Evolutionary conservation across 2,329 filamentous ascomycete species (phyloP), one percentile per base, ranked within the genome.

Genomic region (Ophiocordyceps robertsii): DNA sequence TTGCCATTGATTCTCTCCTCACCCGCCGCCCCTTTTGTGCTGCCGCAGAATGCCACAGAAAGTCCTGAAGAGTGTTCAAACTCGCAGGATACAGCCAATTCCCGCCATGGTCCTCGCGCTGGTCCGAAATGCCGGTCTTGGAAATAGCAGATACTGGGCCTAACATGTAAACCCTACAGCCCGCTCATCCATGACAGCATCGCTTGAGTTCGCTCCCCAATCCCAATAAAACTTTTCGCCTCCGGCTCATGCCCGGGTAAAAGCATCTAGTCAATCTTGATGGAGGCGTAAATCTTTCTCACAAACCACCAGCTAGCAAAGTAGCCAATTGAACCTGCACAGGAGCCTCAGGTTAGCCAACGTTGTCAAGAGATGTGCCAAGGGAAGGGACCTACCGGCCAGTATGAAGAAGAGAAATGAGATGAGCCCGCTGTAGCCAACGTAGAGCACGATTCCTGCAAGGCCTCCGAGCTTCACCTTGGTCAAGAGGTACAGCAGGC

Each of bases 251-350:
- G 19, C 36, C 16, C 21, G 27, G n/a, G 7, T 10, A 5, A 1
- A 9, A 3, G 5, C 45, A 27, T 27, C 62, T 67, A 98, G 60
- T 98, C 92, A 50, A 98, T 88, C 71, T 98, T 98, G 68, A 98
- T 94, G n/a, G 89, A 95, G 21, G 79, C 70, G 62, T 98, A 98
- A 47, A 98, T 98, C 61, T 84, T 90, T 51, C 85, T 78, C 42
- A 94, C 83, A 59, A 98, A 98, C 59, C 83, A 75, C 86, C 89
- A 96, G 60, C 87, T 93, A 9, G 92, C 80, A 54, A 95, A 87
- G 69, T 92, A 95, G 43, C 92, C 92, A 58, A 98, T 96, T 1
- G 90, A 84, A 29, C 90, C 92, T 95, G 49, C 13, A 40, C n/a
- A n/a, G 14, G 7, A 13, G 5, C 2, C 4, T 36, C 33, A 3